phyloP scores from a whole-genome alignment of 495 filamentous ascomycete species.

The Talaromyces liani region DNA sequence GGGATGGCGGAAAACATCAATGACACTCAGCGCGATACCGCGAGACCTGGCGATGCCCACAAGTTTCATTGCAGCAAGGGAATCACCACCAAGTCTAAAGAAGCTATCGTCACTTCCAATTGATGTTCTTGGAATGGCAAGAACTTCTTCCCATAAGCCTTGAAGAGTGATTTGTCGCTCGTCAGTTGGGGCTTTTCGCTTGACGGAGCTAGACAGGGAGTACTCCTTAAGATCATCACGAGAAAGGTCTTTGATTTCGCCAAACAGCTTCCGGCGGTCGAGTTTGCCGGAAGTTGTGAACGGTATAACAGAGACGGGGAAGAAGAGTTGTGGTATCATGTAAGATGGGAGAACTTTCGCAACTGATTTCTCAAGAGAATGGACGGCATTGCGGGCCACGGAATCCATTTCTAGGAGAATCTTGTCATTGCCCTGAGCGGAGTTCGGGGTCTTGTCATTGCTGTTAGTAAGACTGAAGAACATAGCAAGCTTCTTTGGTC shows the following conservation, averaged over 20 bases:
- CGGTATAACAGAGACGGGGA: conserved; percentile 50
- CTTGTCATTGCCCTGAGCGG: background rate
- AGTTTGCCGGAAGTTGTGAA: conserved; percentile 51
- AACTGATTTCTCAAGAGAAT: conserved; percentile 27
- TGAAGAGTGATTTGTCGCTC: conserved; percentile 26
- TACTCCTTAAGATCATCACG: conserved; percentile 35
- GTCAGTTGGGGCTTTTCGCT: conserved; percentile 18
- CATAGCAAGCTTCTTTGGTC: conserved; percentile 31
- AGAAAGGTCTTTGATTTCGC: conserved; percentile 28
- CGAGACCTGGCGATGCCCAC: conserved; percentile 38
- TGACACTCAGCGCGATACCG: conserved; percentile 39
- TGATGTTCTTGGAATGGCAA: conserved; percentile 29
- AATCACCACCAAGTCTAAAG: conserved; percentile 49
- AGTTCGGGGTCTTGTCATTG: conserved; percentile 12
- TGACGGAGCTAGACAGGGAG: conserved; percentile 24
- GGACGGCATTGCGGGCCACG: conserved; percentile 21
- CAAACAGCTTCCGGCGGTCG: conserved; percentile 50
- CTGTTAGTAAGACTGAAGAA: conserved; percentile 32
- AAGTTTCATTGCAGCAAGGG: conserved; percentile 48
- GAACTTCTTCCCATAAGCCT: conserved; percentile 28
- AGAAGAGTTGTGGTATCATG: conserved; percentile 58
- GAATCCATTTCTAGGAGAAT: conserved; percentile 29
- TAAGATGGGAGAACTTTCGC: conserved; percentile 35
- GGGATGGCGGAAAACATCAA: conserved; percentile 42
- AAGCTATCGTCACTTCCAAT: conserved; percentile 41